Evolutionary conservation across 1,284 basidiomycete species (phyloP).

Genomic region (Paramarasmius palmivorus): DNA sequence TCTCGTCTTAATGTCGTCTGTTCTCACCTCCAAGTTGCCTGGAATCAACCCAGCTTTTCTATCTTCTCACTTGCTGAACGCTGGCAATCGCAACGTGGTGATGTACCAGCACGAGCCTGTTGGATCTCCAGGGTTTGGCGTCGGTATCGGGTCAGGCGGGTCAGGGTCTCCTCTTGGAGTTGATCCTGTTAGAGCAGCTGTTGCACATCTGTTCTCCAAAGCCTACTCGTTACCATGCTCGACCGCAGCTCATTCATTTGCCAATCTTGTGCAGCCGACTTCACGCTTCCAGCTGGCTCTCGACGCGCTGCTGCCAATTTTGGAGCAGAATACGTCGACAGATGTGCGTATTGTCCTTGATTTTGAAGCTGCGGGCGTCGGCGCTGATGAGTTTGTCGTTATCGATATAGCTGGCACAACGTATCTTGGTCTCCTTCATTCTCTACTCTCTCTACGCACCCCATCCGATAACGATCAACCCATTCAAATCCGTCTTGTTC

Average conservation of each 20-base stretch:
- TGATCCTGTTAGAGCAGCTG: conserved; percentile 35
- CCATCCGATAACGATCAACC: conserved; percentile 74
- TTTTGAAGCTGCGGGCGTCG: background rate
- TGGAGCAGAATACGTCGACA: conserved; percentile 45
- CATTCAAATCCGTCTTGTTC: conserved; percentile 70
- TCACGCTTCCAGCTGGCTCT: conserved; percentile 76
- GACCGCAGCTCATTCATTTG: conserved; percentile 69
- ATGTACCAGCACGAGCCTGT: conserved; percentile 1
- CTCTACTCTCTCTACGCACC: conserved; percentile 75
- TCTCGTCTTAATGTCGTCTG: background rate
- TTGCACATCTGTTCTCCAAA: conserved; percentile 61
- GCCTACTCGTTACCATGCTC: conserved; percentile 71
- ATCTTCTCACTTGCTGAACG: background rate
- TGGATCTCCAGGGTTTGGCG: background rate
- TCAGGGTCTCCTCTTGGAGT: background rate
- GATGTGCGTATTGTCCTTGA: conserved; percentile 43
- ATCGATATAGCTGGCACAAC: conserved; percentile 54
- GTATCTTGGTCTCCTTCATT: conserved; percentile 75
- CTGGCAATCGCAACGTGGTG: background rate
- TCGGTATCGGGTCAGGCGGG: background rate
- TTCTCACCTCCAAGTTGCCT: conserved; percentile 1
- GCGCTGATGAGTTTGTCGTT: background rate
- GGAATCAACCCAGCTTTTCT: background rate
- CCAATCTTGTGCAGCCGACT: conserved; percentile 68
- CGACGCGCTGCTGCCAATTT: conserved; percentile 70